phyloP scores from a whole-genome alignment of 2,329 filamentous ascomycete genomes.

The Clarireedia hainanense region DNA sequence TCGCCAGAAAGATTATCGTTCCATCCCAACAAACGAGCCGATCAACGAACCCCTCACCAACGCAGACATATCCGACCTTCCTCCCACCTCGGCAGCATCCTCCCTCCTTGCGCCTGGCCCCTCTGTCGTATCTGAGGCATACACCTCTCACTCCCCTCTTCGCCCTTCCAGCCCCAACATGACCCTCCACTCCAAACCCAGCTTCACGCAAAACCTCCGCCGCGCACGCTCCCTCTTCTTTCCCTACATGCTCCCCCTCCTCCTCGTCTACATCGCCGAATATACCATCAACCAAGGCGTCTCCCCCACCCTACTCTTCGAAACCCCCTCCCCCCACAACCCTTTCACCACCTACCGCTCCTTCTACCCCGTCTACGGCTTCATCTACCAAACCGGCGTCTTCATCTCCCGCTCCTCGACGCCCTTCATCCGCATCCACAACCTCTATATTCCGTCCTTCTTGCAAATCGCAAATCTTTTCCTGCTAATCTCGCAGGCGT shows the following conservation, averaged over 20 bases:
- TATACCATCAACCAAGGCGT: slow-evolving; percentile 98
- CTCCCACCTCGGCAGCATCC: slow-evolving; percentile 37
- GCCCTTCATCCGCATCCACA: slow-evolving; percentile 74
- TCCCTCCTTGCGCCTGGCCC: slow-evolving; percentile 34
- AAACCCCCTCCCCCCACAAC: slow-evolving; percentile 69
- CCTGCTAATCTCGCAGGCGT: slow-evolving; percentile 65
- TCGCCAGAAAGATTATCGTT: slow-evolving; percentile 44
- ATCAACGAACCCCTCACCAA: slow-evolving; percentile 29
- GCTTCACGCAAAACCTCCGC: slow-evolving; percentile 46
- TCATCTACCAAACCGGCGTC: slow-evolving; percentile 90
- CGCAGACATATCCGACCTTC: slow-evolving; percentile 24
- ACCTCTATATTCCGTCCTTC: slow-evolving; percentile 73
- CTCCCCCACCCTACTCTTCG: slow-evolving; percentile 79
- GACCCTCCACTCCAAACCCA: slow-evolving; percentile 5
- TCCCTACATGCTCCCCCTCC: slow-evolving; percentile 78
- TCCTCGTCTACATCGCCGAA: slow-evolving; percentile 90
- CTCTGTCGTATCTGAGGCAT: slow-evolving; percentile 34
- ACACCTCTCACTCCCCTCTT: slow-evolving; percentile 27
- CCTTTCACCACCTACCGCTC: slow-evolving; percentile 76
- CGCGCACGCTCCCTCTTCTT: slow-evolving; percentile 65
- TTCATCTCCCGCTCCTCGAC: slow-evolving; percentile 90
- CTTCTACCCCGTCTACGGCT: slow-evolving; percentile 92
- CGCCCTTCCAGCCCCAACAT: neutral
- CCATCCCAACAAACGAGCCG: slow-evolving; percentile 15
- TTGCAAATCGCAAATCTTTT: slow-evolving; percentile 74